Conservation (phyloP, 2,329 filamentous ascomycete species). For the Stenocarpella maydis region DNA sequence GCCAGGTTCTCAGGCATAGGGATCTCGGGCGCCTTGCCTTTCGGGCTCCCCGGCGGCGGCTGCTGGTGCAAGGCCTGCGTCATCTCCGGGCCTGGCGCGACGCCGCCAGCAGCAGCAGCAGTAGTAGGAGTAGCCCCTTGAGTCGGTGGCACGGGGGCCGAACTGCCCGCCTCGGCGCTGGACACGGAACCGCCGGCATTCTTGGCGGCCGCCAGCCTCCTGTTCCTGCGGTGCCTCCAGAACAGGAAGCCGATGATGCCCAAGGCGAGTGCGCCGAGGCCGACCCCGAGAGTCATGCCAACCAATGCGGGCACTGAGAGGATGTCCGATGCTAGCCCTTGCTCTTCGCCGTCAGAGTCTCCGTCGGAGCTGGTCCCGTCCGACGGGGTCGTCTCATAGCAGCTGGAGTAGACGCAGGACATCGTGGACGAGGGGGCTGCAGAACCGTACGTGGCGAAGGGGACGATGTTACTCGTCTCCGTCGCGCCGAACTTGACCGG, state of each 20-base stretch:
- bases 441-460: constrained; percentile 42
- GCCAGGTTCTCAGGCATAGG: neutral
- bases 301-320: constrained; percentile 30
- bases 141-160: neutral
- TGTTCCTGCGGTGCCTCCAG: constrained; percentile 31
- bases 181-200: neutral
- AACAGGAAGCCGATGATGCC: constrained; percentile 23
- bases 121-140: too few relatives aligned
- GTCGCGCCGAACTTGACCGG: constrained; percentile 40
- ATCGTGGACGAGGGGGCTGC: constrained; percentile 40
- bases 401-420: constrained; percentile 35
- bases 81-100: constrained; percentile 22
- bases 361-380: neutral
- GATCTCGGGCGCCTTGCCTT: constrained; percentile 26
- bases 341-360: neutral
- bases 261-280: constrained; percentile 9
- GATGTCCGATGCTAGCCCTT: neutral
- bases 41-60: neutral
- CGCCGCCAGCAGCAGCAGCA: neutral
- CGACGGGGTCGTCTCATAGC: constrained; percentile 1
- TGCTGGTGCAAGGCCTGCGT: neutral
- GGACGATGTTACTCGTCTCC: constrained; percentile 38
- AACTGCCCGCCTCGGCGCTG: constrained; percentile 14
- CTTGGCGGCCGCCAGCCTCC: neutral
- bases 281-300: constrained; percentile 29